Conservation (phyloP, 2,329 filamentous ascomycete species). For the Phaeosphaeriaceae sp. region DNA sequence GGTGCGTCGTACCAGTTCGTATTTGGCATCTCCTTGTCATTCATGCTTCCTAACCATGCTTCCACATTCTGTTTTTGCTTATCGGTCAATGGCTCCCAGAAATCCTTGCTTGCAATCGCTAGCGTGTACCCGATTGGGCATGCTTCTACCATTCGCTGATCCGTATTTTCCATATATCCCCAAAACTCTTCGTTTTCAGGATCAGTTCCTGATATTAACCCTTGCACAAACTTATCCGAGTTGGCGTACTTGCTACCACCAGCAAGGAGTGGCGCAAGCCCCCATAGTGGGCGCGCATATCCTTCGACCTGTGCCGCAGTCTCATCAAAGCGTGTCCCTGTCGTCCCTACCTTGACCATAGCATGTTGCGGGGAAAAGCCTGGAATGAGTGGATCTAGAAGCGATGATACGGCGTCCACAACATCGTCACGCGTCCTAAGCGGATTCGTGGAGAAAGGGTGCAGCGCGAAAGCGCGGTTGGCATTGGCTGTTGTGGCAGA, state of each 20-base stretch:
- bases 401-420: slow-evolving; percentile 51
- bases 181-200: slow-evolving; percentile 74
- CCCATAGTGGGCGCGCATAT: slow-evolving; percentile 77
- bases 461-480: slow-evolving; percentile 51
- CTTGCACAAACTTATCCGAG: slow-evolving; percentile 71
- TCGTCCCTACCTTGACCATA: slow-evolving; percentile 71
- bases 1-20: slow-evolving; percentile 65
- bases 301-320: slow-evolving; percentile 79
- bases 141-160: slow-evolving; percentile 86
- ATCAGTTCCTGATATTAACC: slow-evolving; percentile 73
- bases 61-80: slow-evolving; percentile 71
- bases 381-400: slow-evolving; percentile 73
- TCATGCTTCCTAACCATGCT: slow-evolving; percentile 77
- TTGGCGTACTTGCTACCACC: slow-evolving; percentile 70
- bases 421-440: slow-evolving; percentile 51
- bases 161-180: slow-evolving; percentile 76
- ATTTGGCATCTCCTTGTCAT: slow-evolving; percentile 72
- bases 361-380: slow-evolving; percentile 73
- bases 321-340: slow-evolving; percentile 78
- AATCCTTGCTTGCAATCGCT: slow-evolving; percentile 67
- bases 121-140: slow-evolving; percentile 78
- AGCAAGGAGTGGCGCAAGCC: slow-evolving; percentile 71
- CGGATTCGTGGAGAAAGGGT: slow-evolving; percentile 53
- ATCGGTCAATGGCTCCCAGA: slow-evolving; percentile 71
- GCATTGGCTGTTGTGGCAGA: slow-evolving; percentile 43